phyloP scores from a whole-genome alignment of 2,329 filamentous ascomycete genomes.

The Colletotrichum chrysophilum region DNA sequence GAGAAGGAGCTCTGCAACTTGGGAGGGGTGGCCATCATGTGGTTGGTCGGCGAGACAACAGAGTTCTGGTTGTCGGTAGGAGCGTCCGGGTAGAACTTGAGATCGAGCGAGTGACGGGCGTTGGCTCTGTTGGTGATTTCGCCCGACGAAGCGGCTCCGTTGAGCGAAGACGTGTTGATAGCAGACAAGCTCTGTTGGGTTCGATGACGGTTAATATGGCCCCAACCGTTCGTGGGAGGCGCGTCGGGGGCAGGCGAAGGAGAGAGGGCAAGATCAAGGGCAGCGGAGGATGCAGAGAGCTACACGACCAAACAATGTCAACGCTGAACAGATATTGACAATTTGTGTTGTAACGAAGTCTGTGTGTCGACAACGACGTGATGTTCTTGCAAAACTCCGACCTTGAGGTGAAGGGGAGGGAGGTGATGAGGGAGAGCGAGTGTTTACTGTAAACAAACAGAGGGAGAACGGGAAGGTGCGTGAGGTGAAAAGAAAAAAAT shows the following conservation, averaged over 20 bases:
- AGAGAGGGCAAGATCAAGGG: conserved; percentile 78
- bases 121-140: conserved; percentile 54
- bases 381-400: conserved; percentile 7
- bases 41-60: conserved; percentile 51
- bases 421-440: neutral
- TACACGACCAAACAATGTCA: conserved; percentile 49
- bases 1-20: conserved; percentile 91
- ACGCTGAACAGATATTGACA: conserved; percentile 25
- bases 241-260: conserved; percentile 68
- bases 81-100: conserved; percentile 55
- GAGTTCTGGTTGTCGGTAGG: conserved; percentile 40
- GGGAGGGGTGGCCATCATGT: conserved; percentile 66
- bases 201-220: conserved; percentile 71
- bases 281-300: conserved; percentile 81
- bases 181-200: conserved; percentile 64
- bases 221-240: conserved; percentile 57
- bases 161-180: conserved; percentile 43
- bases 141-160: conserved; percentile 40
- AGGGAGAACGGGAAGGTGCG: neutral
- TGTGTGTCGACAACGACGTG: conserved; percentile 1
- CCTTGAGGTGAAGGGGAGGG: neutral
- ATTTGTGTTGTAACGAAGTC: conserved; percentile 3
- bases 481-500: neutral
- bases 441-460: neutral
- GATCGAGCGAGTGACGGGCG: conserved; percentile 63